Percentiles rank a stretch among this genome's conserved stretches.
phyloP scores from a whole-genome alignment of 2,329 filamentous ascomycete species.

The Penicillium sp. region DNA sequence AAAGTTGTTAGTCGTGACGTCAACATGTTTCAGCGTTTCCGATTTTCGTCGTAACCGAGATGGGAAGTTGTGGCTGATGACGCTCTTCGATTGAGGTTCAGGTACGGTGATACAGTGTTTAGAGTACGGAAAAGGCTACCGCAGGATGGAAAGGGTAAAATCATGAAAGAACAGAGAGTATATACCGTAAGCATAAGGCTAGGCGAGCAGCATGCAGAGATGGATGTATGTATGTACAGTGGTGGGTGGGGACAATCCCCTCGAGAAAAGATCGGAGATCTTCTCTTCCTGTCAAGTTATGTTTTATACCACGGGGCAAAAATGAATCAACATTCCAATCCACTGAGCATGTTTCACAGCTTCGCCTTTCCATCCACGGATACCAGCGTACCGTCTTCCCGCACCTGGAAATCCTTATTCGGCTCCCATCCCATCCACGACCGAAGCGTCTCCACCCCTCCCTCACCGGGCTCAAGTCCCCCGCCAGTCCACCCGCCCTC shows the following conservation, averaged over 20 bases:
- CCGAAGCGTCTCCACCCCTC: slow-evolving; percentile 71
- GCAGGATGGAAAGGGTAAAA: neutral
- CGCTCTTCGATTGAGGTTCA: slow-evolving; percentile 20
- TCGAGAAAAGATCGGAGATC: neutral
- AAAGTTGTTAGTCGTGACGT: slow-evolving; percentile 33
- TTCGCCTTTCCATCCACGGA: slow-evolving; percentile 48
- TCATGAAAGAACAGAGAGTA: neutral
- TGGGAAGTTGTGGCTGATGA: slow-evolving; percentile 23
- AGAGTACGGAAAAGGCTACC: neutral
- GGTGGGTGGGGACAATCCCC: neutral
- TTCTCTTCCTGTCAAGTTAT: neutral
- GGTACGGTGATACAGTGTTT: slow-evolving; percentile 13
- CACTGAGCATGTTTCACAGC: slow-evolving; percentile 27
- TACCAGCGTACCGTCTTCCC: slow-evolving; percentile 65
- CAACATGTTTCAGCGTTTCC: slow-evolving; percentile 29
- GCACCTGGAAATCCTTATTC: slow-evolving; percentile 73
- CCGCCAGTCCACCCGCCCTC: slow-evolving; percentile 71
- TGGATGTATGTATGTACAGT: neutral
- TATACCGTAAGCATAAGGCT: neutral
- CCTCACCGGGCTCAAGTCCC: slow-evolving; percentile 68
- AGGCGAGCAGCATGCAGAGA: neutral
- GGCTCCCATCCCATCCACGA: slow-evolving; percentile 79
- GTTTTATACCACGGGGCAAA: neutral
- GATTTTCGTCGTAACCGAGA: slow-evolving; percentile 6
- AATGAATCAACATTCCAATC: neutral